phyloP scores from a whole-genome alignment of 805 yeast species.

The Saturnispora quitensis region DNA sequence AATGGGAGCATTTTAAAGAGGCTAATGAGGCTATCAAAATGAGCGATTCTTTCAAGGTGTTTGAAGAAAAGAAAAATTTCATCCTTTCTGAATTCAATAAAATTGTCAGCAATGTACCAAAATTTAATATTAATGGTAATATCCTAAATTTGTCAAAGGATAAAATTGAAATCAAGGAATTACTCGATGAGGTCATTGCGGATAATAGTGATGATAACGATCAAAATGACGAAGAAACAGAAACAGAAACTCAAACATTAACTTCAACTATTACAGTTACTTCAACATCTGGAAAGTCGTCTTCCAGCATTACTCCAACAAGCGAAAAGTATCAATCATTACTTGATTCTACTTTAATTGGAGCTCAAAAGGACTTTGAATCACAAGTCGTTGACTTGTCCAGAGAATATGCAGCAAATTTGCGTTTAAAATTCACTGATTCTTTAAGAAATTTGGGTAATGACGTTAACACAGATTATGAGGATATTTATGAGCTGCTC shows the following conservation, averaged over 20 bases:
- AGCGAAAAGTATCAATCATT: conserved; percentile 23
- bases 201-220: not conserved
- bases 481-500: conserved; percentile 21
- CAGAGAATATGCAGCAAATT: conserved; percentile 17
- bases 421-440: conserved; percentile 27
- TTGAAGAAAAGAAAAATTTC: conserved; percentile 27
- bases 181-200: not conserved
- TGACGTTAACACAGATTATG: conserved; percentile 20
- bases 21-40: conserved; percentile 19
- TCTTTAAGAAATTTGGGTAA: conserved; percentile 28
- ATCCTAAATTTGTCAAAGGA: conserved; percentile 2
- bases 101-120: conserved; percentile 17
- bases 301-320: conserved; percentile 13
- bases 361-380: conserved; percentile 32
- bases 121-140: conserved; percentile 6
- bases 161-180: conserved; percentile 3
- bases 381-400: conserved; percentile 28
- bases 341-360: conserved; percentile 30
- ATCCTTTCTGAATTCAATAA: conserved; percentile 24
- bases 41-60: conserved; percentile 20
- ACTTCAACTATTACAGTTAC: conserved; percentile 1
- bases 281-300: not conserved
- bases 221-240: not conserved
- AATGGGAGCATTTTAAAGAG: conserved; percentile 12
- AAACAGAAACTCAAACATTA: not conserved